These are phyloP conservation scores for Hibiscus syriacus DNA, from an alignment of 345 rosid genomes.

Conservation along the genomic window DNA sequence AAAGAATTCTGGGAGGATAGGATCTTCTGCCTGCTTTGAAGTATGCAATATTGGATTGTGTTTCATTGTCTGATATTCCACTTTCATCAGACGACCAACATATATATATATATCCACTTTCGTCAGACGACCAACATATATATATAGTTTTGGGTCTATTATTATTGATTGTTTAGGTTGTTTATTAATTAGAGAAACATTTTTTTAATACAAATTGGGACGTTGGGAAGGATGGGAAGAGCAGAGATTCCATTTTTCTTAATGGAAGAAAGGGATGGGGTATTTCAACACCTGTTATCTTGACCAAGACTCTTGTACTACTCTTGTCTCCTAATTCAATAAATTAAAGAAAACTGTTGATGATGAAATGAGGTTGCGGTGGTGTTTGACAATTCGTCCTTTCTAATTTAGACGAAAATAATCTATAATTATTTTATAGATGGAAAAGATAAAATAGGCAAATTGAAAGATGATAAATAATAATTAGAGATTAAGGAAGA, in stretches of 20 bases:
- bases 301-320: constrained; percentile 40
- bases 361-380: too few relatives aligned
- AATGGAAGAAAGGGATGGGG: constrained; percentile 66
- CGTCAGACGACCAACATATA: too few relatives aligned
- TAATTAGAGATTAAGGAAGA: too few relatives aligned
- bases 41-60: constrained; percentile 28
- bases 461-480: too few relatives aligned
- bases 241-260: constrained; percentile 63
- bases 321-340: constrained; percentile 23
- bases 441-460: too few relatives aligned
- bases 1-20: constrained; percentile 1
- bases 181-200: constrained; percentile 4
- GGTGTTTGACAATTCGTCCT: too few relatives aligned
- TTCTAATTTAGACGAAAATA: too few relatives aligned
- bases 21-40: constrained; percentile 28
- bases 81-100: not conserved
- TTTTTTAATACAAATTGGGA: constrained; percentile 23
- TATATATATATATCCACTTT: not conserved
- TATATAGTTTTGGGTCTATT: not conserved
- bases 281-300: constrained; percentile 39
- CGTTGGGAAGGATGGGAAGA: constrained; percentile 56
- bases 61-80: constrained; percentile 16
- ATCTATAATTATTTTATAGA: too few relatives aligned
- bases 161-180: constrained; percentile 9
- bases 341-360: too few relatives aligned